Evolutionary conservation across 345 rosid genomes (phyloP), one percentile per base, ranked within the genome.

Genomic region (Reutealis trisperma): DNA sequence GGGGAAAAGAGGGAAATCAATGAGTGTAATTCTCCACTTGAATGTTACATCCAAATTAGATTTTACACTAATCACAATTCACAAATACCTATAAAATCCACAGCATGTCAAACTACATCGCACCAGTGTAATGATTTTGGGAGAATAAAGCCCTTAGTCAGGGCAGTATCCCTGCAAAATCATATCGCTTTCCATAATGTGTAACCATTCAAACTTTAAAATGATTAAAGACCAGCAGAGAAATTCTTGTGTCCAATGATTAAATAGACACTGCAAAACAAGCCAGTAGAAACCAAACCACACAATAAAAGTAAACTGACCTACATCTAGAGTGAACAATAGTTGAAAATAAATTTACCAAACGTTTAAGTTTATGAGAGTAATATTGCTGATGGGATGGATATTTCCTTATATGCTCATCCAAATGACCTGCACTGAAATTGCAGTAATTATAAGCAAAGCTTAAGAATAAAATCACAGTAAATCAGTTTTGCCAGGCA

Each of bases 391-490:
- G 81, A 80, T 91, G 96, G 30, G 86, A 84, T 42, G 82, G 81
- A 70, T 87, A 73, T 34, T 58, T 70, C 75, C 49, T 68, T 60
- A 89, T 83, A 78, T 91, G 96, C 75, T 91, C 88, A 70, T 91
- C 83, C 86, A 91, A 82, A 84, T 91, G 96, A 63, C 93, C 96
- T 84, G 90, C 86, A 81, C 93, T 91, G 93, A 68, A 67, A 71
- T 75, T 60, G 54, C 72, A 16, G 24, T 37, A 42, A 73, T 47
- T 25, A 73, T 67, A 32, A 72, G 63, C 47, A 77, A 51, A 72
- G 75, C 54, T 66, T 42, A 74, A 42, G 64, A 75, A 30, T 12
- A 77, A 66, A 52, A 66, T 7, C 37, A 55, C 25, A 15, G 37
- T 22, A 44, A 51, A 69, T 15, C 9, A 37, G 67, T 5, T 18